Base-by-base conservation (phyloP, 768 basidiomycete genomes). In the Leucogyrophana mollusca region DNA sequence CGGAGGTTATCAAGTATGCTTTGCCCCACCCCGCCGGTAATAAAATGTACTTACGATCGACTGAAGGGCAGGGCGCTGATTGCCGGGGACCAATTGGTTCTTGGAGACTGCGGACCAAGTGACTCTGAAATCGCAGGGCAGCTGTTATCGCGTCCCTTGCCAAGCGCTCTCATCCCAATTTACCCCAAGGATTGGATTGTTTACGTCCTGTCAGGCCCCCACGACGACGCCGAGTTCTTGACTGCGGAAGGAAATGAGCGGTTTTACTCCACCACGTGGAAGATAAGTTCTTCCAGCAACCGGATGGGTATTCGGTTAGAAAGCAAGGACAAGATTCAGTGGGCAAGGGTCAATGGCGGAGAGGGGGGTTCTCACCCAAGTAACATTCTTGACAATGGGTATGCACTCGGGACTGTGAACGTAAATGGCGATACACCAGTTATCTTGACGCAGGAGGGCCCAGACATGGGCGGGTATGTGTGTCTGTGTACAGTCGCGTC, bases 391-490 rank as follows among this genome's bases (percentile, higher is more conserved):
- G 79, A 83, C 47, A 82, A 80, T 37, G 79, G 74, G 4, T 83
- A 84, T 52, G 74, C 74, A 0, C 56, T 66, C 18, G 82, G 80
- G 4, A 67, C 74, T 1, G 54, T 85, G 48, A 84, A 85, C 53
- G 47, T 84, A 43, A 87, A 86, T 52, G 84, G 84, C 2, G 84
- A 87, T 56, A 84, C 82, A 0, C 83, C 85, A 0, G 80, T 85
- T 2, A 76, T 85, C n/a, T 62, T 85, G 41, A 73, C 74, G 4
- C 72, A 73, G 21, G 85, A 85, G 55, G 79, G 78, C 0, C 82
- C 81, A 0, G 79, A 80, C 58, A 80, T 80, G 74, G 81, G 82
- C 5, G 82, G 82, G 2, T 82, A 83, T 43, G 56, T 82, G 10
- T 83, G 80, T 53, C 43, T 75, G 16, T 80, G 77, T 47, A 79